phyloP scores from a whole-genome alignment of 306 rosid genomes.

The Quercus parvula region DNA sequence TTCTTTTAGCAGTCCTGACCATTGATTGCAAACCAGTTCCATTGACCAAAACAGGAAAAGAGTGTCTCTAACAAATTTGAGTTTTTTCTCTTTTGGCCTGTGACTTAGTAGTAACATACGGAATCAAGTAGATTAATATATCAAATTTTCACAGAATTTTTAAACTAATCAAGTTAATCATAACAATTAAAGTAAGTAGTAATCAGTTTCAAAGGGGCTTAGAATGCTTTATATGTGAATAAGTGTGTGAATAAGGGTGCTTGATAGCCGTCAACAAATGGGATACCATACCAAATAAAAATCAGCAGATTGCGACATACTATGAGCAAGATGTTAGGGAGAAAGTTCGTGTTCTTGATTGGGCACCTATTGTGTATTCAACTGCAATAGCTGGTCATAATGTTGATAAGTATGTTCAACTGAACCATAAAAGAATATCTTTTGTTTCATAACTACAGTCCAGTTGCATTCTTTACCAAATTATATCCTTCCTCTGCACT shows the following conservation, averaged over 20 bases:
- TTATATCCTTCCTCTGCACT: no score
- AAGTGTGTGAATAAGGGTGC: slow-evolving; percentile 51
- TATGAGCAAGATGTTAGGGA: slow-evolving; percentile 93
- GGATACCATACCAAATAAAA: slow-evolving; percentile 95
- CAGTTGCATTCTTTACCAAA: background rate
- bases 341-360: no score
- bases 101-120: background rate
- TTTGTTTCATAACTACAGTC: slow-evolving; percentile 22
- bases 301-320: slow-evolving; percentile 80
- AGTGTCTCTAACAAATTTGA: no score
- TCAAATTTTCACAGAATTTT: background rate
- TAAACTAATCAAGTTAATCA: background rate
- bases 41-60: no score
- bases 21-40: background rate
- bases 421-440: no score
- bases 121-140: background rate
- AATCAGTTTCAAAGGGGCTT: background rate
- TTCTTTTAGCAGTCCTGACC: background rate
- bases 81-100: background rate
- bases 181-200: background rate
- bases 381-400: no score
- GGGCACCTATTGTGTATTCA: no score
- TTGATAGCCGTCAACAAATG: slow-evolving; percentile 94
- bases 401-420: no score
- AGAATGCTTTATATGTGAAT: background rate